phyloP scores from a whole-genome alignment of 768 basidiomycete species.

The Leccinum subgranulosum region DNA sequence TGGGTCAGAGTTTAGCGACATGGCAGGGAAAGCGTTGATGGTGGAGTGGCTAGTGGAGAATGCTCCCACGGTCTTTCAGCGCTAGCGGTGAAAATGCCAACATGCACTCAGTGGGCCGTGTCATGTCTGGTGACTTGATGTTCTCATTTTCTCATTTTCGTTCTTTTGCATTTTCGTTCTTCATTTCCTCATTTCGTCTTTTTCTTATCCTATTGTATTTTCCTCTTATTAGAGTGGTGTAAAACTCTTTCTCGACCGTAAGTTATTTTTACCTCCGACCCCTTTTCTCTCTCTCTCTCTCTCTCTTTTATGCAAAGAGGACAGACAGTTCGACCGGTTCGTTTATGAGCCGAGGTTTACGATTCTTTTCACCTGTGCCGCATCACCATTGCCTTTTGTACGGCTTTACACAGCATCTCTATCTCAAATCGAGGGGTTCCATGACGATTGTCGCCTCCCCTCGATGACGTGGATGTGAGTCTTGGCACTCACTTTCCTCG shows the following conservation, averaged over 20 bases:
- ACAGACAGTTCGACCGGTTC: neutral
- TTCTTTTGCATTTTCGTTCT: neutral
- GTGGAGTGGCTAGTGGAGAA: conserved; percentile 96
- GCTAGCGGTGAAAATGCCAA: neutral
- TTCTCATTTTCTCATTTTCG: neutral
- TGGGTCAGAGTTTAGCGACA: conserved; percentile 90
- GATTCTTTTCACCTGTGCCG: neutral
- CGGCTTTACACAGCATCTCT: neutral
- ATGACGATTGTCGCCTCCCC: neutral
- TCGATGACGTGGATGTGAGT: neutral
- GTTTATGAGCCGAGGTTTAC: neutral
- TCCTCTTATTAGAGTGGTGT: conserved; percentile 13
- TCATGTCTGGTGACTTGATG: neutral
- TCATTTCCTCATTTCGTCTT: neutral
- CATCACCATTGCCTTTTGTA: neutral
- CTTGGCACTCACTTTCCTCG: neutral
- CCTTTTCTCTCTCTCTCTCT: neutral
- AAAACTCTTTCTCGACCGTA: conserved; percentile 10
- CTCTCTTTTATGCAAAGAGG: conserved; percentile 4
- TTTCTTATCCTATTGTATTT: conserved; percentile 25
- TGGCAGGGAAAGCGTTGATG: conserved; percentile 92
- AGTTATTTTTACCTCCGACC: conserved; percentile 18
- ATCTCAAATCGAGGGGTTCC: neutral
- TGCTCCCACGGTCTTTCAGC: conserved; percentile 52
- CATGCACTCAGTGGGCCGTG: neutral